Percentiles rank a stretch among this genome's conserved stretches.
These are phyloP conservation scores for Mycena olivaceomarginata DNA, from an alignment of 768 basidiomycete genomes.

Conservation along the genomic window DNA sequence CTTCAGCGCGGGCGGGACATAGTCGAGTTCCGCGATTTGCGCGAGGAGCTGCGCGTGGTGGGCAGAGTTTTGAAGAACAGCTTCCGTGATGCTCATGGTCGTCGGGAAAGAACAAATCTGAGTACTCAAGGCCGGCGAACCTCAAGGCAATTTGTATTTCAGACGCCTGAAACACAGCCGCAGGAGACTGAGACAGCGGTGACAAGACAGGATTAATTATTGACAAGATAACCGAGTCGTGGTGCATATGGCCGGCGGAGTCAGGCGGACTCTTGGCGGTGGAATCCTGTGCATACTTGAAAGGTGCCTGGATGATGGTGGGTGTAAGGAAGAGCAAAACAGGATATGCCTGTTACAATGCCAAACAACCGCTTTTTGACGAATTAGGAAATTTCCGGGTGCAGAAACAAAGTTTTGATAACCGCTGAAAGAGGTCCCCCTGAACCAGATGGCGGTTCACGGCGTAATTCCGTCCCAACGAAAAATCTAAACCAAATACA, in stretches of 20 bases:
- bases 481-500: too few relatives aligned
- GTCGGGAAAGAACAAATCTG: background rate
- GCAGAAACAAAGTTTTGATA: too few relatives aligned
- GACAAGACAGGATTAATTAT: too few relatives aligned
- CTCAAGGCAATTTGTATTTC: background rate
- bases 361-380: slow-evolving; percentile 15
- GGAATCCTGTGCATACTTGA: background rate
- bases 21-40: slow-evolving; percentile 60
- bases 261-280: too few relatives aligned
- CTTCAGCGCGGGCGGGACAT: slow-evolving; percentile 59
- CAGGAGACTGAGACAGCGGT: too few relatives aligned
- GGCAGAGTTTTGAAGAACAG: slow-evolving; percentile 59
- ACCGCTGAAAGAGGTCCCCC: too few relatives aligned
- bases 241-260: too few relatives aligned
- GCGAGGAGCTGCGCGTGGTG: slow-evolving; percentile 61
- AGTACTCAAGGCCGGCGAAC: background rate
- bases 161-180: background rate
- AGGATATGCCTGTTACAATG: background rate
- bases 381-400: slow-evolving; percentile 15
- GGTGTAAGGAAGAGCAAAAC: too few relatives aligned
- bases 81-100: slow-evolving; percentile 54
- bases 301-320: too few relatives aligned
- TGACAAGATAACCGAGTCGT: too few relatives aligned
- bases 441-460: too few relatives aligned
- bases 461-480: too few relatives aligned